Base-by-base conservation (phyloP, 345 rosid species). In the Bruguiera gymnorhiza region DNA sequence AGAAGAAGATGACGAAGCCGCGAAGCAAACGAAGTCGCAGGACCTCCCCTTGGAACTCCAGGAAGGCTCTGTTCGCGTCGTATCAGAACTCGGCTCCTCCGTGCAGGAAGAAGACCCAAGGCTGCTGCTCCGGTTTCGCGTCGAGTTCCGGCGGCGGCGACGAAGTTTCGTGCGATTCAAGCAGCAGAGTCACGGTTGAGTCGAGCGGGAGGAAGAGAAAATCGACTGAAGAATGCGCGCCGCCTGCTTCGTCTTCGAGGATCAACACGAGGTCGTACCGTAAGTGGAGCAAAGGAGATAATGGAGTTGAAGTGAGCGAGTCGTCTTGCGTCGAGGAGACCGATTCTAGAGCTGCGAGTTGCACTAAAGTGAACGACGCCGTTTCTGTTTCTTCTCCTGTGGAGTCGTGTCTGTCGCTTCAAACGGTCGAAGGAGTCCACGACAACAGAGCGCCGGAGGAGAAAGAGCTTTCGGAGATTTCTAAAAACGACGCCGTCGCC, bases 261-360 rank as follows among this genome's bases (percentile, higher is more conserved):
- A 80, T 37, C 43, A 9, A 81, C 29, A 82, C 90, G 24, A 82
- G 96, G 70, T 77, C 88, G 8, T 76, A 73, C 76, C 69, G 50
- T 39, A 85, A 75, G 76, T 74, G 43, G 74, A 63, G 6, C 46
- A 66, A 66, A 39, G 73, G 16, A 58, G 65, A 72, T 23, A 87
- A 74, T 59, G 73, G 73, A 48, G 69, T 72, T 60, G 88, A 86
- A 63, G 83, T 78, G 60, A 86, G 91, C 66, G 87, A 88, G 50
- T 79, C 85, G 39, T 88, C 88, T n/a, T 84, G 82, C 63, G 88
- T 81, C 3, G 18, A 13, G 43, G 77, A 78, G 24, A 78, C 88
- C 15, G 73, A 75, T 76, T 83, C 76, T 60, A 78, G 26, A 54
- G 50, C n/a, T 53, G 72, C 46, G 15, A 21, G 67, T 31, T 43